phyloP scores from a whole-genome alignment of 371 early-diverging fungal species.

The Circinella minor region DNA sequence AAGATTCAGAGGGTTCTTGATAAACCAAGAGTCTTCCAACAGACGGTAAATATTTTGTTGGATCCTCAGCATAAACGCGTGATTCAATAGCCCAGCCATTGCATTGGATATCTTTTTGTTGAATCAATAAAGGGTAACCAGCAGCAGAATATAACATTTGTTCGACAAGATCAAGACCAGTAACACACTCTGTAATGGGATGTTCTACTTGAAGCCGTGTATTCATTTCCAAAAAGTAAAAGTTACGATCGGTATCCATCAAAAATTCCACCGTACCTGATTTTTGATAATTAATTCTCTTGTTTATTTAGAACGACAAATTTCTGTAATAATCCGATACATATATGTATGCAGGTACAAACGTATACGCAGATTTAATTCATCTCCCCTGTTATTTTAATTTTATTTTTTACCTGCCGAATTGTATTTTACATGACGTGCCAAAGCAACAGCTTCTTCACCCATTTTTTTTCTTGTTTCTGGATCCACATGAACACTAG shows the following conservation, averaged over 20 bases:
- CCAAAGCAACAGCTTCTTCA: constrained; percentile 81
- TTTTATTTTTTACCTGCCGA: constrained; percentile 64
- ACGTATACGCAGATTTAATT: no score
- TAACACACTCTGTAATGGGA: constrained; percentile 95
- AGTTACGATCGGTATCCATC: constrained; percentile 66
- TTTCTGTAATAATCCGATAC: no score
- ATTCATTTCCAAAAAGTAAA: constrained; percentile 92
- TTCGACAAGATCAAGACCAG: constrained; percentile 93
- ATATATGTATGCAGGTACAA: no score
- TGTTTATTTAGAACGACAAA: no score
- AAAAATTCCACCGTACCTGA: constrained; percentile 78
- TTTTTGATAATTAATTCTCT: no score
- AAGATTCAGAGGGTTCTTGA: constrained; percentile 26
- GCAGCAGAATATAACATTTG: constrained; percentile 86
- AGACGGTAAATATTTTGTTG: constrained; percentile 86
- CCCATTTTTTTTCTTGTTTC: constrained; percentile 78
- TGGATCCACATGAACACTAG: constrained; percentile 69
- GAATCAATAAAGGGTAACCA: constrained; percentile 59
- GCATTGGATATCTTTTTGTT: constrained; percentile 64
- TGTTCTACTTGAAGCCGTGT: constrained; percentile 95
- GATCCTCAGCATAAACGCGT: constrained; percentile 92
- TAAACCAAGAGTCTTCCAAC: constrained; percentile 74
- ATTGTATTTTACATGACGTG: constrained; percentile 82
- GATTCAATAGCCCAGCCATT: constrained; percentile 88
- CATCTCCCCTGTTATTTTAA: no score